phyloP scores from a whole-genome alignment of 1,284 basidiomycete genomes.

The Chondrostereum purpureum region DNA sequence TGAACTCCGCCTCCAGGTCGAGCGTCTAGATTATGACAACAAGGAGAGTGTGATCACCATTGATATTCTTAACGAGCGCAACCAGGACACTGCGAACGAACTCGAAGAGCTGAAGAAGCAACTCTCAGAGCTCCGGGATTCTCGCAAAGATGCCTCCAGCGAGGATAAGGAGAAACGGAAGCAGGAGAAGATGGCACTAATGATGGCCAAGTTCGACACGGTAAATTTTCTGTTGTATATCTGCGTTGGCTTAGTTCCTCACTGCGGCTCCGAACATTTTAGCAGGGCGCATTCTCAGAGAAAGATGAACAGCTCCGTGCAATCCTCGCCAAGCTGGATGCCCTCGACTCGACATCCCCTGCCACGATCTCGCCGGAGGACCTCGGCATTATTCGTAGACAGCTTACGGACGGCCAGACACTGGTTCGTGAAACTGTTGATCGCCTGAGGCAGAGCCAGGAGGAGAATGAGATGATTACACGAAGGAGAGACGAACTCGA shows the following conservation, averaged over 20 bases:
- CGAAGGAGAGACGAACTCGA: conserved; percentile 88
- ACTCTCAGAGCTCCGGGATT: conserved; percentile 72
- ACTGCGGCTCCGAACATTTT: conserved; percentile 12
- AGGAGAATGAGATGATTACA: conserved; percentile 85
- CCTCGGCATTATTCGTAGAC: conserved; percentile 73
- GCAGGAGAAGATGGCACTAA: conserved; percentile 98
- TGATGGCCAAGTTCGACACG: conserved; percentile 99
- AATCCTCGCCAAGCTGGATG: conserved; percentile 78
- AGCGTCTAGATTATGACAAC: conserved; percentile 91
- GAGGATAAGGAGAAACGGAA: conserved; percentile 99
- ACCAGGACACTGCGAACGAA: conserved; percentile 81
- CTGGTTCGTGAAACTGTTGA: conserved; percentile 87
- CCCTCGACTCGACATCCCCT: conserved; percentile 48
- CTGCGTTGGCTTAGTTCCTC: conserved; percentile 10
- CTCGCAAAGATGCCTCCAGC: conserved; percentile 79
- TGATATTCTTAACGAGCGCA: conserved; percentile 95
- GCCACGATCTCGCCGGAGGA: conserved; percentile 71
- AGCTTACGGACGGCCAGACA: conserved; percentile 85
- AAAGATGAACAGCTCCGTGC: conserved; percentile 89
- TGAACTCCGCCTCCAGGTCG: conserved; percentile 87
- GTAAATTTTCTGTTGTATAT: conserved; percentile 39
- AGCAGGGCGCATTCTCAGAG: conserved; percentile 87
- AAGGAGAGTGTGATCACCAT: conserved; percentile 94
- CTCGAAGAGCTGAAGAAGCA: conserved; percentile 86
- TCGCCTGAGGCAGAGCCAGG: conserved; percentile 79